These are phyloP conservation scores for Wickerhamiella sorbophila DNA, from an alignment of 805 yeast genomes.

Conservation along the genomic window DNA sequence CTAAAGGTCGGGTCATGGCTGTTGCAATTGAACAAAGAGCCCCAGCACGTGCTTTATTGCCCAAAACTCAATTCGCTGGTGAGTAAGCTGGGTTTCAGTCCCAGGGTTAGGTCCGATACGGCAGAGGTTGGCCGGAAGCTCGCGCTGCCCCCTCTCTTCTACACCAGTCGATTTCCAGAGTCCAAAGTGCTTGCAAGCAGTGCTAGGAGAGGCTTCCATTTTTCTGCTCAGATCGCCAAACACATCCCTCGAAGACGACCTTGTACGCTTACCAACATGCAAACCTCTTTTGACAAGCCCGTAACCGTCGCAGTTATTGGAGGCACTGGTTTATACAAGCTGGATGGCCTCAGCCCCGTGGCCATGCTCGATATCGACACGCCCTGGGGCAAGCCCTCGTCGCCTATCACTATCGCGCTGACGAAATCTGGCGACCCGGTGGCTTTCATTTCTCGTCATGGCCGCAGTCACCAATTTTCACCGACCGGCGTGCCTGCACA, in stretches of 20 bases:
- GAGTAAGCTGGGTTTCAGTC: too few relatives aligned
- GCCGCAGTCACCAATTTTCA: slow-evolving; percentile 71
- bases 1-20: not conserved
- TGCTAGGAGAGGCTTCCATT: too few relatives aligned
- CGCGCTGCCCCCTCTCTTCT: too few relatives aligned
- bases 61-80: too few relatives aligned
- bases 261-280: not conserved
- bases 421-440: slow-evolving; percentile 66
- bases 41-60: too few relatives aligned
- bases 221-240: too few relatives aligned
- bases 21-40: too few relatives aligned
- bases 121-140: too few relatives aligned
- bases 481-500: slow-evolving; percentile 87
- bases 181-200: too few relatives aligned
- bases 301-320: slow-evolving; percentile 85
- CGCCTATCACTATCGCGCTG: slow-evolving; percentile 81
- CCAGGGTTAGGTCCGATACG: too few relatives aligned
- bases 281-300: slow-evolving; percentile 24
- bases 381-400: slow-evolving; percentile 96
- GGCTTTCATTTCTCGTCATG: slow-evolving; percentile 93
- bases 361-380: slow-evolving; percentile 72
- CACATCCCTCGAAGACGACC: too few relatives aligned
- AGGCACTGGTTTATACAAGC: slow-evolving; percentile 92
- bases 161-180: too few relatives aligned
- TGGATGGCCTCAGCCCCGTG: slow-evolving; percentile 70